phyloP scores from a whole-genome alignment of 768 basidiomycete species.

The Cyclocybe cylindracea region DNA sequence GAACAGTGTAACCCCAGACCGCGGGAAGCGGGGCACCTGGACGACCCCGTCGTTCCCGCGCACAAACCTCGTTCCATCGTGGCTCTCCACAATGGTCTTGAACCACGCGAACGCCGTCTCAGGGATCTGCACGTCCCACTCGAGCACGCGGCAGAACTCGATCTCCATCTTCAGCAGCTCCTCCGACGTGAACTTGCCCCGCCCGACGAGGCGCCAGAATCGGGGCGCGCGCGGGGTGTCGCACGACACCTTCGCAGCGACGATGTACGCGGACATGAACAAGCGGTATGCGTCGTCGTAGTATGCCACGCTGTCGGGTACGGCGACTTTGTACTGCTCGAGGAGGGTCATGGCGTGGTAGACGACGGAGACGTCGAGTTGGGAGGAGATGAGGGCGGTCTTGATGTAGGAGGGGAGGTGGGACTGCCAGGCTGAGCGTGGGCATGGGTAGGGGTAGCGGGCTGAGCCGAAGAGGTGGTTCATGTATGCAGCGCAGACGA shows the following conservation, averaged over 20 bases:
- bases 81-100: background rate
- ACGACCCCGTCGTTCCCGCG: too few relatives aligned
- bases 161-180: background rate
- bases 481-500: conserved; percentile 10
- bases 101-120: background rate
- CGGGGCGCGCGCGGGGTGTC: background rate
- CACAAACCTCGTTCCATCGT: background rate
- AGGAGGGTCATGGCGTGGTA: conserved; percentile 9
- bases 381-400: conserved; percentile 1
- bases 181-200: background rate
- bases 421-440: conserved; percentile 7
- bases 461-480: conserved; percentile 12
- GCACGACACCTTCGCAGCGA: conserved; percentile 7
- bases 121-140: background rate
- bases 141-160: conserved; percentile 1
- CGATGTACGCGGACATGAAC: conserved; percentile 11
- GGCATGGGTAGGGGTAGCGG: conserved; percentile 4
- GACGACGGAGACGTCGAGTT: conserved; percentile 1
- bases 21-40: too few relatives aligned
- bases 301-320: conserved; percentile 4
- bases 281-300: conserved; percentile 10
- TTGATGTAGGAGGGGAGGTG: conserved; percentile 7
- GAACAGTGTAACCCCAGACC: too few relatives aligned
- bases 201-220: background rate
- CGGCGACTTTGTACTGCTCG: conserved; percentile 4